Percentiles rank a stretch among this genome's conserved stretches.
These are phyloP conservation scores for Xylaria sp. DNA, from an alignment of 2,329 filamentous ascomycete genomes.

Conservation along the genomic window DNA sequence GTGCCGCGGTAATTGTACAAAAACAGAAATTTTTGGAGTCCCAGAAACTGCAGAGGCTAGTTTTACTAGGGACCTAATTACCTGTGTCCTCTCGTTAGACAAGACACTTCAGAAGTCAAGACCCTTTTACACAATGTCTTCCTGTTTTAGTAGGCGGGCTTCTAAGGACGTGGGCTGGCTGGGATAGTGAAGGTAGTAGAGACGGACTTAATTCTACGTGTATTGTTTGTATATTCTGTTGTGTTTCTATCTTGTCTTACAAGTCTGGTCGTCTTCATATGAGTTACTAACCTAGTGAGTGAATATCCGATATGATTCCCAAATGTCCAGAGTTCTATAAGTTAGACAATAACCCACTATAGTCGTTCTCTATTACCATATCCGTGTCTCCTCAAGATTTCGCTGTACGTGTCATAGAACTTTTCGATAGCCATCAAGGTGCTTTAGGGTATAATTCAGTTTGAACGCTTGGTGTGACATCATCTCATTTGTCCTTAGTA, in stretches of 20 bases:
- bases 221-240: conserved; percentile 6
- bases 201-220: conserved; percentile 21
- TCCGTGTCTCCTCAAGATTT: too few species aligned
- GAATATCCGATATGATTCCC: too few species aligned
- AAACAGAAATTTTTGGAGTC: conserved; percentile 15
- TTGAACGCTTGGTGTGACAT: background rate
- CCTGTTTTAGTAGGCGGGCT: conserved; percentile 1
- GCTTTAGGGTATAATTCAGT: background rate
- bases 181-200: background rate
- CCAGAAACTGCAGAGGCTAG: background rate
- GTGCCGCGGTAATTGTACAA: conserved; percentile 22
- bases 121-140: background rate
- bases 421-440: too few species aligned
- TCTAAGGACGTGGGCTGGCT: background rate
- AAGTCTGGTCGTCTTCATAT: too few species aligned
- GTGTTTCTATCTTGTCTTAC: background rate
- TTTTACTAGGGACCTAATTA: background rate
- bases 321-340: background rate
- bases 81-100: background rate
- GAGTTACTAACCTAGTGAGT: background rate
- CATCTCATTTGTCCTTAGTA: conserved; percentile 1
- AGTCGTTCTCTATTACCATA: too few species aligned
- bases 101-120: background rate
- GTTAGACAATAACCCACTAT: too few species aligned
- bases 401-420: background rate